phyloP scores from a whole-genome alignment of 2,329 filamentous ascomycete genomes.

The Trichoderma koningii region DNA sequence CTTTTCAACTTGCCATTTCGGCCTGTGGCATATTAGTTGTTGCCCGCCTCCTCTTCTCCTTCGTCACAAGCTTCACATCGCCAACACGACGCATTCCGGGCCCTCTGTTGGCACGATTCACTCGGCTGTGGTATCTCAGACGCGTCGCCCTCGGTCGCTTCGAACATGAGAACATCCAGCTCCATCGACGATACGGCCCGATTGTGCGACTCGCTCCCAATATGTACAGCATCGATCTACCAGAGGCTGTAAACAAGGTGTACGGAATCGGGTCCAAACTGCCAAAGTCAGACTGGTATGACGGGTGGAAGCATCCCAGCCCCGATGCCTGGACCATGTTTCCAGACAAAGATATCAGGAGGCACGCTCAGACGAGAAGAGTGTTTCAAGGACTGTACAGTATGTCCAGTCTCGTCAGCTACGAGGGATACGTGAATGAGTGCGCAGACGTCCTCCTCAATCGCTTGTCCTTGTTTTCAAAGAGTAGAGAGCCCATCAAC shows the following conservation, averaged over 20 bases:
- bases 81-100: constrained; percentile 39
- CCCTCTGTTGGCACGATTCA: constrained; percentile 48
- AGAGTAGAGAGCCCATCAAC: constrained; percentile 38
- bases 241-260: constrained; percentile 42
- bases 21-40: neutral
- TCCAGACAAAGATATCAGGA: constrained; percentile 35
- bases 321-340: constrained; percentile 37
- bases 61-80: neutral
- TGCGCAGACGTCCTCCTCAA: constrained; percentile 46
- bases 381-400: constrained; percentile 49
- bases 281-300: constrained; percentile 36
- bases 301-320: constrained; percentile 32
- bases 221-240: constrained; percentile 45
- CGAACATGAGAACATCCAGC: constrained; percentile 43
- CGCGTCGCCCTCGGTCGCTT: constrained; percentile 43
- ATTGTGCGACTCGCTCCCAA: constrained; percentile 46
- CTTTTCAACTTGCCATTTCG: neutral
- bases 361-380: constrained; percentile 43
- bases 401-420: constrained; percentile 51
- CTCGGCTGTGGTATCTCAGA: constrained; percentile 47
- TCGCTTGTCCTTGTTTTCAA: constrained; percentile 43
- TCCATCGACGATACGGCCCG: constrained; percentile 46
- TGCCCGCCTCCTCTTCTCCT: neutral
- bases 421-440: constrained; percentile 52
- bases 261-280: constrained; percentile 44